phyloP scores from a whole-genome alignment of 108 stramenopile genomes.

The Fragilariopsis cylindrus region DNA sequence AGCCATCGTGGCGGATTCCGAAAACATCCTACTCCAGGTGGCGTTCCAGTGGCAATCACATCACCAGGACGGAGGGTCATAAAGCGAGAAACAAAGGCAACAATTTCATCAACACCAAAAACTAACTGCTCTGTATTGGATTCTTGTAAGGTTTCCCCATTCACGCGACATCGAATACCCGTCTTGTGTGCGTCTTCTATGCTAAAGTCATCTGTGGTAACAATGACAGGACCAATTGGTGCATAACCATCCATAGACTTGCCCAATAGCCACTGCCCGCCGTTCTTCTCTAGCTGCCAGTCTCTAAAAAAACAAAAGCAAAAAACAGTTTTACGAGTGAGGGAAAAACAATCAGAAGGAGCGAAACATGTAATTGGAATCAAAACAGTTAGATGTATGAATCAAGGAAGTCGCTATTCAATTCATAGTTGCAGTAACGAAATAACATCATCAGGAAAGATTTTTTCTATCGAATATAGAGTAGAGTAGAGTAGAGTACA shows the following conservation, averaged over 20 bases:
- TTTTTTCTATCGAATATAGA: no score
- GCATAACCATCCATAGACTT: conserved; percentile 58
- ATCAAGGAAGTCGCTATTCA: no score
- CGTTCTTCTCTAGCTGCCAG: conserved; percentile 69
- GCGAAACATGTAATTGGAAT: neutral
- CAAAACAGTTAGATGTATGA: neutral
- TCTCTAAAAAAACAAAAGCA: conserved; percentile 24
- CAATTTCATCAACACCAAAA: conserved; percentile 40
- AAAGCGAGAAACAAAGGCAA: conserved; percentile 58
- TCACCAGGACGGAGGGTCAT: conserved; percentile 66
- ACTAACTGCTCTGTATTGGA: conserved; percentile 57
- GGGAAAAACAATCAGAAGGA: neutral
- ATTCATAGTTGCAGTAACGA: no score
- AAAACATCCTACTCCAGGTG: conserved; percentile 70
- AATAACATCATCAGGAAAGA: no score
- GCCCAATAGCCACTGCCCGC: conserved; percentile 68
- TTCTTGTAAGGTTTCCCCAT: conserved; percentile 43
- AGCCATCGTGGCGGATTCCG: conserved; percentile 64
- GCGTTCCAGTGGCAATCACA: conserved; percentile 66
- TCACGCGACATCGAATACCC: conserved; percentile 53
- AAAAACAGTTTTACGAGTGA: neutral
- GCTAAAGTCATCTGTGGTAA: conserved; percentile 54
- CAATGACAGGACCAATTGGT: conserved; percentile 61
- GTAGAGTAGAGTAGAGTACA: neutral
- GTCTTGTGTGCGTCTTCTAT: conserved; percentile 43